Evolutionary conservation across 805 yeast genomes (phyloP).

Genomic region (Hanseniaspora vineae): DNA sequence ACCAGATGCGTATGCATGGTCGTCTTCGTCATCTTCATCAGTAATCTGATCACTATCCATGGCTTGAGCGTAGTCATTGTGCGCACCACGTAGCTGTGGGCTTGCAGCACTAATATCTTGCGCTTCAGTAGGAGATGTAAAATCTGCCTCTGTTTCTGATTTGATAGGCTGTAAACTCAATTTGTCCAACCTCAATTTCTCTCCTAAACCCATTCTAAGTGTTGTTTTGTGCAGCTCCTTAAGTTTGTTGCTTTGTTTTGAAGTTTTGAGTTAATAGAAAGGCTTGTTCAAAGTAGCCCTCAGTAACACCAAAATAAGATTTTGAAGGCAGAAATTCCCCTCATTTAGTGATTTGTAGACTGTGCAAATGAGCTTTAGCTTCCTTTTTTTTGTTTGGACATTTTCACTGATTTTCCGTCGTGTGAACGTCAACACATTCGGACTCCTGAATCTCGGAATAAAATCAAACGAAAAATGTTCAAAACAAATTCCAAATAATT

Average conservation of each 20-base stretch:
- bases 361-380: too few species aligned
- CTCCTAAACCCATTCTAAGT: neutral
- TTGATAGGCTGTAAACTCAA: neutral
- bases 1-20: conserved; percentile 3
- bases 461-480: too few species aligned
- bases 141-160: neutral
- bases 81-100: neutral
- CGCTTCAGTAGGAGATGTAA: neutral
- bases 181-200: neutral
- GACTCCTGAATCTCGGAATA: neutral
- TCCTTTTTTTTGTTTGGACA: too few species aligned
- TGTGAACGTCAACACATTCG: too few species aligned
- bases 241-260: neutral
- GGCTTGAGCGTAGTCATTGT: too few species aligned
- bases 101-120: neutral
- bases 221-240: neutral
- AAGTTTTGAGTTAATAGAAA: neutral
- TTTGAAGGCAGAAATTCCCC: too few species aligned
- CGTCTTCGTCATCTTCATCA: conserved; percentile 7
- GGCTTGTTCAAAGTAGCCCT: too few species aligned
- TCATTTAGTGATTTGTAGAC: too few species aligned
- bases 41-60: neutral
- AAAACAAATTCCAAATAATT: too few species aligned
- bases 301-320: too few species aligned
- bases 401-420: too few species aligned